These are phyloP conservation scores for Neofusicoccum umdonicola DNA, from an alignment of 2,329 filamentous ascomycete species.

Conservation along the genomic window DNA sequence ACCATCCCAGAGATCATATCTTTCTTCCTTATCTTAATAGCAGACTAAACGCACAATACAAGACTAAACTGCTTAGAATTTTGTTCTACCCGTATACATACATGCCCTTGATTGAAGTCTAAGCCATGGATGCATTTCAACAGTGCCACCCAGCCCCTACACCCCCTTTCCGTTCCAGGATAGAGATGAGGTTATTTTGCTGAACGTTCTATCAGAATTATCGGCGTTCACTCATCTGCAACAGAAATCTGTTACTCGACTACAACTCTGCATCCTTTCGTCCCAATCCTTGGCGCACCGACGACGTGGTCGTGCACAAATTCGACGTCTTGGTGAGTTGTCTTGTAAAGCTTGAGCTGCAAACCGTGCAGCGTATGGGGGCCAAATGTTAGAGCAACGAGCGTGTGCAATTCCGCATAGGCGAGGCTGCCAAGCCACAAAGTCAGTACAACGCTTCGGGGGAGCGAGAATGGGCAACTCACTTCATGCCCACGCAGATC, in stretches of 20 bases:
- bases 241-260: not conserved
- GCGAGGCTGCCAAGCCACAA: not conserved
- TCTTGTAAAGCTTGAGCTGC: constrained; percentile 19
- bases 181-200: too few relatives aligned
- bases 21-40: not conserved
- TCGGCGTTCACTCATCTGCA: too few relatives aligned
- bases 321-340: constrained; percentile 13
- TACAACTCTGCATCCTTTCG: not conserved
- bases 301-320: constrained; percentile 15
- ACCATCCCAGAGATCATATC: too few relatives aligned
- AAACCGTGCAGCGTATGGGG: constrained; percentile 6
- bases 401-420: constrained; percentile 17
- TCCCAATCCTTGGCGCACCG: not conserved
- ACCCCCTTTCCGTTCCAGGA: too few relatives aligned
- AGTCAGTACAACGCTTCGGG: not conserved
- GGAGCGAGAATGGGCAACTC: constrained; percentile 34
- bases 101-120: too few relatives aligned
- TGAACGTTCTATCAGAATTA: too few relatives aligned
- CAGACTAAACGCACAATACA: too few relatives aligned
- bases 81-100: too few relatives aligned
- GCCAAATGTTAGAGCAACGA: constrained; percentile 10
- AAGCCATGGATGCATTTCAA: too few relatives aligned
- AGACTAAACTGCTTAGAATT: too few relatives aligned
- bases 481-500: constrained; percentile 68
- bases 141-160: too few relatives aligned